A percentile compares a stretch with the other conserved stretches of the same genome.
These are phyloP conservation scores for Hypericum androsaemum DNA, from an alignment of 345 rosid species.

Conservation along the genomic window DNA sequence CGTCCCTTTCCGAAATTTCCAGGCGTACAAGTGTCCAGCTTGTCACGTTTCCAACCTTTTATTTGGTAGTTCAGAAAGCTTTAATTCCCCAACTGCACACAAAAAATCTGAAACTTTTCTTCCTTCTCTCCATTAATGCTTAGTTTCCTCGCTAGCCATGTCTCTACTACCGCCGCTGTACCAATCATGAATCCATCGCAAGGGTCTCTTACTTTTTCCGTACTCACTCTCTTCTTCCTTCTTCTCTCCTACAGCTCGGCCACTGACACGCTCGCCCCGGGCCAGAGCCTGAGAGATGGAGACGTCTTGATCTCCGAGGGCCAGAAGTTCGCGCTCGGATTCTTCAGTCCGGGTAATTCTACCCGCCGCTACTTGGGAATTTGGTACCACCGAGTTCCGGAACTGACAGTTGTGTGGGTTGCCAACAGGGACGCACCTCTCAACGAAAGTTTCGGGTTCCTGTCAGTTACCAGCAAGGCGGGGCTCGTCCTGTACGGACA, in stretches of 20 bases:
- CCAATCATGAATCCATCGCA: background rate
- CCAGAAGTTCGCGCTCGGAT: constrained; percentile 17
- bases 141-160: too few relatives aligned
- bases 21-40: too few relatives aligned
- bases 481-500: constrained; percentile 1
- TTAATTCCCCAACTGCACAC: too few relatives aligned
- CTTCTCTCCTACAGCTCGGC: background rate
- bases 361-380: constrained; percentile 14
- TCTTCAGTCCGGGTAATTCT: constrained; percentile 9
- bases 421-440: constrained; percentile 18
- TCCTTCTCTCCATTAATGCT: too few relatives aligned
- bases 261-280: constrained; percentile 3
- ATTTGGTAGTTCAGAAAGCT: too few relatives aligned
- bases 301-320: constrained; percentile 13
- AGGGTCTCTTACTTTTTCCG: background rate
- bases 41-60: too few relatives aligned
- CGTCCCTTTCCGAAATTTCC: too few relatives aligned
- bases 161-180: too few relatives aligned
- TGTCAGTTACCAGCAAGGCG: constrained; percentile 12
- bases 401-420: constrained; percentile 13
- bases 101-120: too few relatives aligned
- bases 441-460: constrained; percentile 9
- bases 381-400: constrained; percentile 12
- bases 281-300: constrained; percentile 12
- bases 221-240: background rate